Base-by-base conservation (phyloP, 768 basidiomycete species). In the Cytidiella melzeri region DNA sequence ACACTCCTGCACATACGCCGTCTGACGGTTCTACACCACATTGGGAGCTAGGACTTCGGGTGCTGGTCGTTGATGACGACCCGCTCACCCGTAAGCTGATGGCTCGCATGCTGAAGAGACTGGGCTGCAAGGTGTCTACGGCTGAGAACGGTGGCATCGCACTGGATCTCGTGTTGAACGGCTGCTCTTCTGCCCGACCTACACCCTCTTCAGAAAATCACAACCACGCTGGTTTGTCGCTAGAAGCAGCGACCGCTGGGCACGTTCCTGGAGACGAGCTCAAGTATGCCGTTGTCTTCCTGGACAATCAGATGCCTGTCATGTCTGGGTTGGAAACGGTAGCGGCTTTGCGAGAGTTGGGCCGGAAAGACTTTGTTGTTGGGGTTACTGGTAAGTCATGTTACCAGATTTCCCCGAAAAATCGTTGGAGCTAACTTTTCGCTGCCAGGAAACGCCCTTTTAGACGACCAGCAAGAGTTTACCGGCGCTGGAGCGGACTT, bases 101-200 rank as follows among this genome's bases (percentile, higher is more conserved):
- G 91, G 75, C 74, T 51, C 75, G 88, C n/a, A 78, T 90, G 64
- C 70, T 92, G 36, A 76, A 77, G 18, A 73, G 89, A 28, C 69
- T 92, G 2, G 89, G 91, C 1, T 91, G 88, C 63, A 63, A 64
- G 23, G 88, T 92, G n/a, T 71, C 77, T 12, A 81, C 79, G 11
- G 91, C 92, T 12, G 87, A 92, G 69, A 91, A 94, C 59, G 92
- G 92, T 6, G 78, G 83, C 58, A 63, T 83, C 27, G 88, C 88
- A 19, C 67, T 92, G 44, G 79, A 87, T 52, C 73, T 87, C 73
- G 80, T 90, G 25, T 58, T 86, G 5, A 80, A 81, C 15, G 30
- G 47, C 15, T 7, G 25, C 43, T 13, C 24, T 11, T 26, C 42
- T 15, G 28, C 43, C 18, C 55, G 52, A 12, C 28, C 50, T 39